Evolutionary conservation across 2,329 filamentous ascomycete genomes (phyloP), one percentile per base, ranked within the genome.

Genomic region (Colletotrichum acutatum): DNA sequence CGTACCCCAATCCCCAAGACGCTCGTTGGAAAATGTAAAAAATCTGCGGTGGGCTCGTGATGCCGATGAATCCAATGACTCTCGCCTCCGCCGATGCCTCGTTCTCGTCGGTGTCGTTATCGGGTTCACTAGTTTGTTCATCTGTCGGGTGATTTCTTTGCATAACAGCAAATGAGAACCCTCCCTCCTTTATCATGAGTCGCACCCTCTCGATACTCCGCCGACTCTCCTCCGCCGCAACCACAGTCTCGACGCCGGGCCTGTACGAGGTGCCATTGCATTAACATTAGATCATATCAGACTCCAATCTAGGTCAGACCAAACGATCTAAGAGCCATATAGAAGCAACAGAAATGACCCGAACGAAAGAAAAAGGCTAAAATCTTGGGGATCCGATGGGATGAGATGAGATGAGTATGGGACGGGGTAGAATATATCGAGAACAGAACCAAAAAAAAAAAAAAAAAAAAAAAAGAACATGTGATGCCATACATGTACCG

Each of bases 111-210:
- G 16, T n/a, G 16, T 46, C 42, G 19, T 46, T 46, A 19, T 46
- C 42, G 19, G 16, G 7, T 0, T n/a, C n/a, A 0, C 0, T 4
- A 46, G 16, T 46, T 2, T 19, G 19, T 46, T 0, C 42, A 19
- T 46, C 42, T 46, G 16, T 46, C 42, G 34, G 12, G 34, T 16
- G 0, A 16, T 42, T 42, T 16, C 34, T 42, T 0, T 14, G 5
- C 34, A 42, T 12, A 0, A 32, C 12, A 16, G 34, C 34, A 42
- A 42, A 42, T 42, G 34, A 42, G 14, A 42, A 46, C 4, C 42
- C 42, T 2, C 19, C 42, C 6, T 46, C 42, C 42, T 46, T 46
- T 19, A 46, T 46, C 42, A 46, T 46, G 42, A 46, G 19, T n/a
- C 42, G 42, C 0, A 46, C 6, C 42, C 42, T 46, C 42, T n/a